Evolutionary conservation across 2,329 filamentous ascomycete species (phyloP).

Genomic region (Grosmannia serpens): DNA sequence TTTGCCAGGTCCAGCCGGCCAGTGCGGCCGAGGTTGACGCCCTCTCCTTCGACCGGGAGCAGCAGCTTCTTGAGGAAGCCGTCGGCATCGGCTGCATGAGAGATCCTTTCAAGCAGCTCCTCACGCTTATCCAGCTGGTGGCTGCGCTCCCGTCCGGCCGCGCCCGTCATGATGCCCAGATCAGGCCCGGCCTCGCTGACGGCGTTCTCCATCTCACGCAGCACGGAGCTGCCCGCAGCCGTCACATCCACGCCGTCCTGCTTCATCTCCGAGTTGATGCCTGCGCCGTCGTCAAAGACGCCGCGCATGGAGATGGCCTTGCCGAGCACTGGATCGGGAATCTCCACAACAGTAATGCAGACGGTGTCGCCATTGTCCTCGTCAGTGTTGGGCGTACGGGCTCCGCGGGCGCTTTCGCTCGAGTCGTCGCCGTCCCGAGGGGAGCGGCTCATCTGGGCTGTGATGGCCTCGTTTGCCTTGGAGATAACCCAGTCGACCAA

Average conservation of each 20-base stretch:
- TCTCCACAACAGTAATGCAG: slow-evolving; percentile 75
- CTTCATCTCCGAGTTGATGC: slow-evolving; percentile 96
- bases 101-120: slow-evolving; percentile 74
- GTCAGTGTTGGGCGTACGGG: slow-evolving; percentile 52
- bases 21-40: slow-evolving; percentile 66
- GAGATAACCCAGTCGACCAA: slow-evolving; percentile 88
- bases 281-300: slow-evolving; percentile 82
- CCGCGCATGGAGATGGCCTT: slow-evolving; percentile 84
- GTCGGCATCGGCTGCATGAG: slow-evolving; percentile 67
- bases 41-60: slow-evolving; percentile 65
- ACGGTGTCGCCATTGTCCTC: slow-evolving; percentile 76
- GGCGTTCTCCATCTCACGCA: slow-evolving; percentile 78
- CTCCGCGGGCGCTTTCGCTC: slow-evolving; percentile 45
- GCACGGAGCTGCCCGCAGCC: slow-evolving; percentile 64
- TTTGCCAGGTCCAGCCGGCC: slow-evolving; percentile 69
- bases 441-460: slow-evolving; percentile 57
- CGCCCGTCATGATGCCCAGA: slow-evolving; percentile 60
- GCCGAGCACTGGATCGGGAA: slow-evolving; percentile 67
- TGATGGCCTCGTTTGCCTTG: slow-evolving; percentile 80
- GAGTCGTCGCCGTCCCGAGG: slow-evolving; percentile 57
- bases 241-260: slow-evolving; percentile 77
- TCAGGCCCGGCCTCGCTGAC: slow-evolving; percentile 67
- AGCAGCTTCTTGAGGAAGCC: slow-evolving; percentile 74
- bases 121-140: slow-evolving; percentile 73
- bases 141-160: slow-evolving; percentile 60